Evolutionary conservation across 169 alveolate species (phyloP).

Genomic region (Plasmodium gonderi): DNA sequence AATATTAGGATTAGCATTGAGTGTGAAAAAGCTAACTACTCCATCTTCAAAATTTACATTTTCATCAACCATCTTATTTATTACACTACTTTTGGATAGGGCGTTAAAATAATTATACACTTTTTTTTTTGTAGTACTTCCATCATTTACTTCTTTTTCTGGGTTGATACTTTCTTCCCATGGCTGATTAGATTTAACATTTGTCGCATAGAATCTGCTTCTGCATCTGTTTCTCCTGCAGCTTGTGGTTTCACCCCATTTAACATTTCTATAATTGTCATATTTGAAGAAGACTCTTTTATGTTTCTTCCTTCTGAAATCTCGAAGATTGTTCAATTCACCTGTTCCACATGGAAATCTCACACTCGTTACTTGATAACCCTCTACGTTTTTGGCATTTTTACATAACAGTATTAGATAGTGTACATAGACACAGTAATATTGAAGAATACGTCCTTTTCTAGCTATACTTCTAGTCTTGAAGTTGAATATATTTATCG

Average conservation of each 20-base stretch:
- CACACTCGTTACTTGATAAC: not conserved
- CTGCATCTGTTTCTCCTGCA: too few relatives aligned
- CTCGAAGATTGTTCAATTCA: not conserved
- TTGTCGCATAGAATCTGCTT: not conserved
- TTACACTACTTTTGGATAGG: conserved; percentile 8
- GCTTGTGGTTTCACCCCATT: too few relatives aligned
- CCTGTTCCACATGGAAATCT: too few relatives aligned
- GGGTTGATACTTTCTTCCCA: not conserved
- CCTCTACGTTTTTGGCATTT: not conserved
- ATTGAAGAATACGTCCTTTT: not conserved
- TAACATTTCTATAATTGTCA: too few relatives aligned
- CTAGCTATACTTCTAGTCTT: not conserved
- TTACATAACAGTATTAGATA: not conserved
- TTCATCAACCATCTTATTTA: conserved; percentile 32
- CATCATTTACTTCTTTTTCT: not conserved
- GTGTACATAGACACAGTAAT: not conserved
- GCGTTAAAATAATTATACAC: conserved; percentile 17
- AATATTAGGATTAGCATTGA: conserved; percentile 42
- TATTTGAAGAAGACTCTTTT: too few relatives aligned
- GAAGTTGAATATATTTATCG: not conserved
- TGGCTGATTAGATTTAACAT: not conserved
- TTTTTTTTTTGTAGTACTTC: not conserved
- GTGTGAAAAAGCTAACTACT: conserved; percentile 15
- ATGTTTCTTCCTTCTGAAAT: not conserved
- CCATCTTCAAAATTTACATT: conserved; percentile 74